A percentile compares a stretch with the other conserved stretches of the same genome.
Conservation (phyloP, 2,329 filamentous ascomycete genomes). For the Fusarium sublunatum region DNA sequence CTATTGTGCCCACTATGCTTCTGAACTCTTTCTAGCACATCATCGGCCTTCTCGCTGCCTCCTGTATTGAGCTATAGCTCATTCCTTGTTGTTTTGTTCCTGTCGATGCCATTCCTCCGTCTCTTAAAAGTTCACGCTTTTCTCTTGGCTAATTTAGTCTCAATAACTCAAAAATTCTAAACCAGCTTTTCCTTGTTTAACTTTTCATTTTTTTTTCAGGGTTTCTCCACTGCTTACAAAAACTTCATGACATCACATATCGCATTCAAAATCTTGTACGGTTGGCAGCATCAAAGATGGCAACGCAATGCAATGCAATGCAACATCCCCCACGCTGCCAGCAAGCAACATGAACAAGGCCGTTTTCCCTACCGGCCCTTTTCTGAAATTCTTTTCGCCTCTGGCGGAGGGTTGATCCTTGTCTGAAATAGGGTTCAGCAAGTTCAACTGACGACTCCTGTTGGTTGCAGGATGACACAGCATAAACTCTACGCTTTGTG, state of each 20-base stretch:
- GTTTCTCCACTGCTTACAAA: conserved; percentile 1
- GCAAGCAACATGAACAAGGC: not conserved
- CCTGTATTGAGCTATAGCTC: conserved; percentile 20
- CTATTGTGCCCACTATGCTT: conserved; percentile 23
- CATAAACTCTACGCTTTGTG: conserved; percentile 28
- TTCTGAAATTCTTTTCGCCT: not conserved
- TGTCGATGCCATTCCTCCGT: conserved; percentile 35
- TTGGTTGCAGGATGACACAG: conserved; percentile 18
- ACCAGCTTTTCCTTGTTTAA: conserved; percentile 8
- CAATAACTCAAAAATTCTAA: not conserved
- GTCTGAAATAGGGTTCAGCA: conserved; percentile 23
- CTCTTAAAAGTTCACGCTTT: conserved; percentile 3
- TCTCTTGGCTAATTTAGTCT: conserved; percentile 4
- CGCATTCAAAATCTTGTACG: conserved; percentile 3
- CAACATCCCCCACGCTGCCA: conserved; percentile 23
- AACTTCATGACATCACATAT: conserved; percentile 19
- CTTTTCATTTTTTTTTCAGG: conserved; percentile 12
- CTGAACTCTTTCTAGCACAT: conserved; percentile 32
- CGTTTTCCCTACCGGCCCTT: not conserved
- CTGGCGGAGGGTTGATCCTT: not conserved
- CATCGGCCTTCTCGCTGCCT: conserved; percentile 19
- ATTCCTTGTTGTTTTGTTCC: conserved; percentile 16
- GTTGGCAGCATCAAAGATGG: conserved; percentile 7
- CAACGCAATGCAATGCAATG: conserved; percentile 34
- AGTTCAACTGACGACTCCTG: conserved; percentile 5